phyloP scores from a whole-genome alignment of 2,329 filamentous ascomycete species.

The Stenocarpella maydis region DNA sequence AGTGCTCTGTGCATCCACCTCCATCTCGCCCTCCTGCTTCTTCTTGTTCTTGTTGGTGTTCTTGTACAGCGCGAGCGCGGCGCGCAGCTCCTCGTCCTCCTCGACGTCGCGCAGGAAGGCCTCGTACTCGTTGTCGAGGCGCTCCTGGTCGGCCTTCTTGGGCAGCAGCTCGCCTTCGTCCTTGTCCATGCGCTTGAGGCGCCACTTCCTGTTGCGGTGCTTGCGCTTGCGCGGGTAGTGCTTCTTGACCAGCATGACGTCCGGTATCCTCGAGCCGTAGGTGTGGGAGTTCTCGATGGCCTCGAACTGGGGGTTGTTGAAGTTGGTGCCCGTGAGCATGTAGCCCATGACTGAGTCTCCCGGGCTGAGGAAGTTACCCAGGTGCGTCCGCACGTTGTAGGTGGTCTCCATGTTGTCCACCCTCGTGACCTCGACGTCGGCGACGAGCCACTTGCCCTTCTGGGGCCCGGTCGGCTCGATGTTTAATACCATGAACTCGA shows the following conservation, averaged over 20 bases:
- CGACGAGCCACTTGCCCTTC: constrained; percentile 83
- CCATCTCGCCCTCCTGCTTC: constrained; percentile 46
- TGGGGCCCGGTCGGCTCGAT: constrained; percentile 80
- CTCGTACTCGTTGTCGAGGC: constrained; percentile 93
- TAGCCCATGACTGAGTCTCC: constrained; percentile 98
- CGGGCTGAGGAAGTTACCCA: constrained; percentile 83
- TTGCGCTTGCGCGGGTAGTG: constrained; percentile 89
- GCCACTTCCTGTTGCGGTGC: constrained; percentile 86
- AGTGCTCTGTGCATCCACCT: constrained; percentile 47
- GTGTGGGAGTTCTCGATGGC: constrained; percentile 80
- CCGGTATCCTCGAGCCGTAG: constrained; percentile 82
- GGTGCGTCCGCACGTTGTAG: constrained; percentile 90
- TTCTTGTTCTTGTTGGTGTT: constrained; percentile 58
- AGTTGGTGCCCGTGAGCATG: constrained; percentile 86
- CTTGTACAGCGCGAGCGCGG: constrained; percentile 88
- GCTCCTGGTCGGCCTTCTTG: constrained; percentile 86
- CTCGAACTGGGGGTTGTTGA: constrained; percentile 88
- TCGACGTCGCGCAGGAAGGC: constrained; percentile 97
- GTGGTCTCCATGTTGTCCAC: constrained; percentile 87
- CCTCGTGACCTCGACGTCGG: constrained; percentile 87
- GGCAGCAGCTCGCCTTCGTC: constrained; percentile 89
- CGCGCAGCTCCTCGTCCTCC: constrained; percentile 88
- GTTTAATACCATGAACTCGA: constrained; percentile 95
- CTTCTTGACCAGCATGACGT: constrained; percentile 97
- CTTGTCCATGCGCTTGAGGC: constrained; percentile 89